Evolutionary conservation across 306 rosid species (phyloP).

Genomic region (Quercus engelmannii): DNA sequence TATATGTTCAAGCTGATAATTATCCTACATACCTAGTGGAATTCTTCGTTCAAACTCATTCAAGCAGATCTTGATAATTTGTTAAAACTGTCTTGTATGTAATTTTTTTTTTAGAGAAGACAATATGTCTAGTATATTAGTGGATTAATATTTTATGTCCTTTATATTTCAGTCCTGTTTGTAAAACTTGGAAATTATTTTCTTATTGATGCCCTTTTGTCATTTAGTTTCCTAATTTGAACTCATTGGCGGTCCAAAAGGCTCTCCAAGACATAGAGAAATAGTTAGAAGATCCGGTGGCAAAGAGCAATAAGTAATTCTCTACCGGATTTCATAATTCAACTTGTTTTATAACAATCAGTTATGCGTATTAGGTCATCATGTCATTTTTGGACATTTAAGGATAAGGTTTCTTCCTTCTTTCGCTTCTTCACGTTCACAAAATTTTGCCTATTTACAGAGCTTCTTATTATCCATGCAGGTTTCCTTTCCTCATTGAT

Average conservation of each 20-base stretch:
- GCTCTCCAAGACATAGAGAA: constrained; percentile 77
- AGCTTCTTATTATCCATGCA: constrained; percentile 30
- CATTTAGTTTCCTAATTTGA: constrained; percentile 16
- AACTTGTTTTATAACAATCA: neutral
- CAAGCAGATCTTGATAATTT: neutral
- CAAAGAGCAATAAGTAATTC: constrained; percentile 62
- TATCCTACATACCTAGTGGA: neutral
- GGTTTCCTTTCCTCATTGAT: constrained; percentile 91
- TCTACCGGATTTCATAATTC: constrained; percentile 8
- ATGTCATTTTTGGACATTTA: neutral
- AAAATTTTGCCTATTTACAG: neutral
- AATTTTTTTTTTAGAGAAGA: neutral
- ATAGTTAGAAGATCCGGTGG: constrained; percentile 74
- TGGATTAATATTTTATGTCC: neutral
- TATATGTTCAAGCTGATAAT: neutral
- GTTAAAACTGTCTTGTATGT: neutral
- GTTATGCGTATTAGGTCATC: neutral
- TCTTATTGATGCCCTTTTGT: constrained; percentile 9
- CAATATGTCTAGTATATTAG: neutral
- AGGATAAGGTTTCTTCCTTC: neutral
- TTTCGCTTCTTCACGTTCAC: neutral
- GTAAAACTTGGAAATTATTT: constrained; percentile 13
- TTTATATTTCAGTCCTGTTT: neutral
- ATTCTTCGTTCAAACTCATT: neutral
- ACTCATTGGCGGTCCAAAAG: constrained; percentile 63